Evolutionary conservation across 257 asterid species (phyloP), one percentile per base, ranked within the genome.

Genomic region (Solanum phureja): DNA sequence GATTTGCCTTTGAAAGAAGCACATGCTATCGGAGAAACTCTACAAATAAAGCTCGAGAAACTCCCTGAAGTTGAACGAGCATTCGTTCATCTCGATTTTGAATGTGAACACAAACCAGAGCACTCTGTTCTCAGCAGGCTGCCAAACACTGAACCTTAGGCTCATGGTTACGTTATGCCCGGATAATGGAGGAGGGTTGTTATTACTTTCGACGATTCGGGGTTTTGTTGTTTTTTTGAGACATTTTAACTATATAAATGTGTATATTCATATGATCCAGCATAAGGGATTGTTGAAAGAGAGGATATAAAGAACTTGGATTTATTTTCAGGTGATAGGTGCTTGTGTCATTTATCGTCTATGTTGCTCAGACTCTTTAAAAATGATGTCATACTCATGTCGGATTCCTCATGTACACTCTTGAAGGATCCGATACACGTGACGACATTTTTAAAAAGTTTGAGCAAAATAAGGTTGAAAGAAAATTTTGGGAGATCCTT

Each of bases 41-140:
- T 96, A 24, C 99, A 96, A 88, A 93, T 93, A 84, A 96, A 96
- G 88, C 83, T 96, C 19, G 99, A 96, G 90, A 92, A 94, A 89
- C 98, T 96, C n/a, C 74, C 93, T 31, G 98, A 96, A 86, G 99
- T 96, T 8, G 99, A 96, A 62, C 91, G 99, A 85, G 98, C 99
- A 14, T 96, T 96, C 52, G 99, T 96, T 83, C 99, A 96, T 88
- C 88, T 94, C 35, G 99, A 95, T 87, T 92, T 88, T 23, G 99
- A 96, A 91, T 95, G 98, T 34, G 92, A 93, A 7, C 99, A 96
- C 93, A 95, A 94, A 87, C 98, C 98, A 11, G 98, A 95, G 91
- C 98, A 96, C 89, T 91, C 95, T 58, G 91, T 96, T 40, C 94
- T 96, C 52, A 93, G 94, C 86, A 91, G 95, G 88, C 93, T 96